A percentile compares a stretch with the other conserved stretches of the same genome.
Evolutionary conservation across 345 rosid genomes (phyloP).

Genomic region (Lagerstroemia speciosa): DNA sequence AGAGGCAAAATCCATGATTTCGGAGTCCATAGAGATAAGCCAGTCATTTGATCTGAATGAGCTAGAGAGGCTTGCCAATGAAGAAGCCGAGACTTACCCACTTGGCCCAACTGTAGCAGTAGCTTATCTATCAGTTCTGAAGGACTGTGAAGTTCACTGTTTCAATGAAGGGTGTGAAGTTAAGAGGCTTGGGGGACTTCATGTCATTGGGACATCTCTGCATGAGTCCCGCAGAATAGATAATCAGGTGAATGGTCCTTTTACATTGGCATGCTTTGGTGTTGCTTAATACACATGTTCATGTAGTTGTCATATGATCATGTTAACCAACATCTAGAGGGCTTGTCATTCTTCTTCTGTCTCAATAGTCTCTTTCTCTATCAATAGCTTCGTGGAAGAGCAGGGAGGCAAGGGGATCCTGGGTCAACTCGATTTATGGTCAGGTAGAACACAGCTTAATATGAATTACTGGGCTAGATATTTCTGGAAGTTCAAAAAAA

Average conservation of each 20-base stretch:
- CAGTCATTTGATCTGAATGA: conserved; percentile 49
- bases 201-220: conserved; percentile 90
- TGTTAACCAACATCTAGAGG: not conserved
- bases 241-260: conserved; percentile 57
- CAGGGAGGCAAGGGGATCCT: conserved; percentile 98
- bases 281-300: not conserved
- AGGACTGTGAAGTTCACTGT: conserved; percentile 86
- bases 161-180: conserved; percentile 83
- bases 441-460: conserved; percentile 37
- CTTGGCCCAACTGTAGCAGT: conserved; percentile 85
- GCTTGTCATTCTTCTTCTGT: not conserved
- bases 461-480: not conserved
- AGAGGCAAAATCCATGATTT: conserved; percentile 59
- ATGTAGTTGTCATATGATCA: not conserved
- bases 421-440: conserved; percentile 97
- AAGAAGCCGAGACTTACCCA: conserved; percentile 84
- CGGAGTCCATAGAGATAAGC: conserved; percentile 77
- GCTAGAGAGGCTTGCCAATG: conserved; percentile 58
- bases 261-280: not conserved
- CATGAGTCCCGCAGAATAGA: conserved; percentile 96
- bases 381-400: conserved; percentile 91
- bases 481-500: no score
- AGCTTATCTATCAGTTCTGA: conserved; percentile 71
- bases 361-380: not conserved
- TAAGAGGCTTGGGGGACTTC: conserved; percentile 91